These are phyloP conservation scores for Mortierella alpina DNA, from an alignment of 192 early-diverging fungal species.

Conservation along the genomic window DNA sequence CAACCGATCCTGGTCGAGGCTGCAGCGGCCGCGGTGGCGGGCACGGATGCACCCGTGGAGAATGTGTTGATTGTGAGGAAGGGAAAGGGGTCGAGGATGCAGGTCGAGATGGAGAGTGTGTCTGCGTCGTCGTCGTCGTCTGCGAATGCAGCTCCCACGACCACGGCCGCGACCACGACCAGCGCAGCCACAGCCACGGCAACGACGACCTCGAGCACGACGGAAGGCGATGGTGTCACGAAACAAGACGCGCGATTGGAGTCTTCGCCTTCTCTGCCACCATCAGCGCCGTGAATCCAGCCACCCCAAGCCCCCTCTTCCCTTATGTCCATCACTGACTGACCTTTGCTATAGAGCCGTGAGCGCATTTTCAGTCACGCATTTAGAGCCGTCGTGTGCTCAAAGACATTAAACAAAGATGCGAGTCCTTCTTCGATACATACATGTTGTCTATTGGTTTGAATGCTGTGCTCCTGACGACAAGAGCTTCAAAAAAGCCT, in stretches of 20 bases:
- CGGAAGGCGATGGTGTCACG: too few species aligned
- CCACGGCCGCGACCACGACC: too few species aligned
- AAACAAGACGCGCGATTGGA: not conserved
- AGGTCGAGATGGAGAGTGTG: constrained; percentile 47
- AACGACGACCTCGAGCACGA: too few species aligned
- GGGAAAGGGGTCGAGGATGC: constrained; percentile 53
- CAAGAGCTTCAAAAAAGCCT: not conserved
- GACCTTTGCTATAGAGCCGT: too few species aligned
- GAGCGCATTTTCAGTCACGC: too few species aligned
- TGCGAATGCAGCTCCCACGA: too few species aligned
- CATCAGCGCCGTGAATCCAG: too few species aligned
- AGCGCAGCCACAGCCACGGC: not conserved
- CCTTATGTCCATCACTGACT: too few species aligned
- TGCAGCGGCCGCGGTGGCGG: constrained; percentile 39
- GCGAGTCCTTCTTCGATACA: not conserved
- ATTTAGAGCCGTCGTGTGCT: too few species aligned
- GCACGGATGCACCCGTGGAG: constrained; percentile 42
- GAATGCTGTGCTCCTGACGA: not conserved
- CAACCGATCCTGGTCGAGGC: constrained; percentile 47
- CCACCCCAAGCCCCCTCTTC: too few species aligned
- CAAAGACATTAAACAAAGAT: too few species aligned
- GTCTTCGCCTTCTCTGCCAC: not conserved
- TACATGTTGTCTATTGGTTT: not conserved
- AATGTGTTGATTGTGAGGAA: constrained; percentile 53
- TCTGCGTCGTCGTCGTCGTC: not conserved